phyloP scores from a whole-genome alignment of 441 rosid genomes.

The Erodium moschatum region DNA sequence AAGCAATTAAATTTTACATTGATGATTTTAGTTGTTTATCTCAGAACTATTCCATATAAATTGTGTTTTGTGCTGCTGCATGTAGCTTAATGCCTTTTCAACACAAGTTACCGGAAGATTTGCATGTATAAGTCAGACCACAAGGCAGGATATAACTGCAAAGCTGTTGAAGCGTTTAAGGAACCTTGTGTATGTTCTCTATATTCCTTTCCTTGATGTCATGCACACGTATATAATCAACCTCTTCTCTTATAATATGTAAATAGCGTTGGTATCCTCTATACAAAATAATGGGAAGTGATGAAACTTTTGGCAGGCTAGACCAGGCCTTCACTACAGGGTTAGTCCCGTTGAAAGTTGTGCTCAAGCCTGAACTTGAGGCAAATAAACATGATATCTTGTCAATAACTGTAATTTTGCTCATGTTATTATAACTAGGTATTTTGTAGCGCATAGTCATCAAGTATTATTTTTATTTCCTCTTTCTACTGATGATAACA shows the following conservation, averaged over 20 bases:
- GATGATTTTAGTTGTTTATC: conserved; percentile 9
- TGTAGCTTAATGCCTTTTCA: conserved; percentile 76
- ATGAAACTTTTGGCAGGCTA: conserved; percentile 5
- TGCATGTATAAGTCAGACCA: conserved; percentile 49
- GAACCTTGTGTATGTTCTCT: conserved; percentile 58
- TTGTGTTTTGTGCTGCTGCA: conserved; percentile 19
- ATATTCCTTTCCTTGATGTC: conserved; percentile 16
- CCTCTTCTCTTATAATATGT: conserved; percentile 3
- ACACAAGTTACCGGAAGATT: conserved; percentile 52
- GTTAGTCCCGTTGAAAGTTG: neutral
- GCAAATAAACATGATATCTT: neutral
- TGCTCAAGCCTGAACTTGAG: neutral
- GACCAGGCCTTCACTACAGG: neutral
- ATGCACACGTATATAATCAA: conserved; percentile 5
- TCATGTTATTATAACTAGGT: neutral
- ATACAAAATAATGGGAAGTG: neutral
- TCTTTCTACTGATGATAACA: conserved; percentile 25
- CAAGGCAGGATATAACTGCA: conserved; percentile 49
- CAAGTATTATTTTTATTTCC: neutral
- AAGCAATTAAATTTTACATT: conserved; percentile 21
- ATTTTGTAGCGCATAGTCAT: neutral
- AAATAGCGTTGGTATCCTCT: conserved; percentile 1
- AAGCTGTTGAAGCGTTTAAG: conserved; percentile 67
- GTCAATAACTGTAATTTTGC: neutral
- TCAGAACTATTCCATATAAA: conserved; percentile 9